Evolutionary conservation across 331 rosid genomes (phyloP).

Genomic region (Malus hybrid): DNA sequence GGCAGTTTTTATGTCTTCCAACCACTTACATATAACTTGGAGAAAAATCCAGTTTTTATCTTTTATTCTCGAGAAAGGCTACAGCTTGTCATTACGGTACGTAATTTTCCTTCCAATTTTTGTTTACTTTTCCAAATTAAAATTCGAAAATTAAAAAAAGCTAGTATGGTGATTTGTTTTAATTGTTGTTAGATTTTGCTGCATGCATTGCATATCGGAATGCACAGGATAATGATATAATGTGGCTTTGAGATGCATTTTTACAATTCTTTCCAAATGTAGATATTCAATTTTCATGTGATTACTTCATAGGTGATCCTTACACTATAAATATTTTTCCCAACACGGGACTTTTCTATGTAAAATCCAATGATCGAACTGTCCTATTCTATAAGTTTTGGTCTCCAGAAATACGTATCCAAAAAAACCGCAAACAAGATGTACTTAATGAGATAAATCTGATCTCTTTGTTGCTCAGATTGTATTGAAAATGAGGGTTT

Average conservation of each 20-base stretch:
- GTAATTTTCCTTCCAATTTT: no score
- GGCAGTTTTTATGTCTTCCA: slow-evolving; percentile 57
- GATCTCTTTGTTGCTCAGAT: slow-evolving; percentile 17
- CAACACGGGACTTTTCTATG: slow-evolving; percentile 66
- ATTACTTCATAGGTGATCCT: slow-evolving; percentile 36
- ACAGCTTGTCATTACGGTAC: slow-evolving; percentile 74
- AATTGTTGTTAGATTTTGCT: no score
- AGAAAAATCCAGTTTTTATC: slow-evolving; percentile 50
- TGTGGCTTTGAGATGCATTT: slow-evolving; percentile 85
- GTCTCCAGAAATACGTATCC: slow-evolving; percentile 38
- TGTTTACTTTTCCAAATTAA: no score
- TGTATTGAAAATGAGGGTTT: slow-evolving; percentile 45
- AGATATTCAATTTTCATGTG: slow-evolving; percentile 81
- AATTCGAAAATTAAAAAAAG: no score
- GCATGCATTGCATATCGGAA: no score
- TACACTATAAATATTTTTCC: slow-evolving; percentile 27
- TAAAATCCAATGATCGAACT: slow-evolving; percentile 42
- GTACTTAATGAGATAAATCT: slow-evolving; percentile 52
- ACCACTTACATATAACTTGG: slow-evolving; percentile 77
- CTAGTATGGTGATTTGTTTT: no score
- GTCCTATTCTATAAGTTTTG: slow-evolving; percentile 61
- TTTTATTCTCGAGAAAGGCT: slow-evolving; percentile 54
- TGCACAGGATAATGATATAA: slow-evolving; percentile 63
- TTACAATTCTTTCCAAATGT: slow-evolving; percentile 28
- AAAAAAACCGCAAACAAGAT: slow-evolving; percentile 42